Conservation (phyloP, 371 early-diverging fungal genomes). For the Encephalitozoon hellem region DNA sequence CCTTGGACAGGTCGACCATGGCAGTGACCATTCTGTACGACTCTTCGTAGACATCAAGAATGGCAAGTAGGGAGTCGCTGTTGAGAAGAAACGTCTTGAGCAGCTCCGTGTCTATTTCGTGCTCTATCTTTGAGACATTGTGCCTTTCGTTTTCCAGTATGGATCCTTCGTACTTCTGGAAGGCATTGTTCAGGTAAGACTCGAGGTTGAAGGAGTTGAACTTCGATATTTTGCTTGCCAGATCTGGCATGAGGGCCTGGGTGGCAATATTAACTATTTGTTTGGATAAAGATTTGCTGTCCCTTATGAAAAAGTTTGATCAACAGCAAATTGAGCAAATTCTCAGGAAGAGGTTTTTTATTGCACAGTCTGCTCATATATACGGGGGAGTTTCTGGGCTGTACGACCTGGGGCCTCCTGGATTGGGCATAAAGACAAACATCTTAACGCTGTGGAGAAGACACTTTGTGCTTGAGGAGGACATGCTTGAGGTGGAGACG, state of each 20-base stretch:
- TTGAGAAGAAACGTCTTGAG: slow-evolving; percentile 11
- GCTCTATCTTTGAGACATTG: background rate
- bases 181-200: background rate
- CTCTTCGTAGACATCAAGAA: slow-evolving; percentile 15
- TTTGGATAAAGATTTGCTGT: background rate
- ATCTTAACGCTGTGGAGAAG: slow-evolving; percentile 79
- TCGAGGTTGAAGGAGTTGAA: slow-evolving; percentile 3
- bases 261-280: background rate
- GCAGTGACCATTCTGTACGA: background rate
- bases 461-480: slow-evolving; percentile 92
- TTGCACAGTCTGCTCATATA: slow-evolving; percentile 23
- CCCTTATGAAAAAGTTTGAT: slow-evolving; percentile 3
- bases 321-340: slow-evolving; percentile 8
- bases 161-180: slow-evolving; percentile 8
- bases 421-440: slow-evolving; percentile 84
- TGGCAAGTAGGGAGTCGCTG: slow-evolving; percentile 4
- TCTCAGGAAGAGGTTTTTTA: slow-evolving; percentile 31
- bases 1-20: background rate
- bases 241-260: background rate
- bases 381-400: slow-evolving; percentile 28
- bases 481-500: slow-evolving; percentile 94
- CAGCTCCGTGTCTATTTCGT: slow-evolving; percentile 29
- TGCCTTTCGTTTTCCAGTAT: slow-evolving; percentile 16
- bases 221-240: slow-evolving; percentile 12
- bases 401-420: slow-evolving; percentile 87